A percentile compares a stretch with the other conserved stretches of the same genome.
These are phyloP conservation scores for Hevea brasiliensis DNA, from an alignment of 345 rosid species.

Conservation along the genomic window DNA sequence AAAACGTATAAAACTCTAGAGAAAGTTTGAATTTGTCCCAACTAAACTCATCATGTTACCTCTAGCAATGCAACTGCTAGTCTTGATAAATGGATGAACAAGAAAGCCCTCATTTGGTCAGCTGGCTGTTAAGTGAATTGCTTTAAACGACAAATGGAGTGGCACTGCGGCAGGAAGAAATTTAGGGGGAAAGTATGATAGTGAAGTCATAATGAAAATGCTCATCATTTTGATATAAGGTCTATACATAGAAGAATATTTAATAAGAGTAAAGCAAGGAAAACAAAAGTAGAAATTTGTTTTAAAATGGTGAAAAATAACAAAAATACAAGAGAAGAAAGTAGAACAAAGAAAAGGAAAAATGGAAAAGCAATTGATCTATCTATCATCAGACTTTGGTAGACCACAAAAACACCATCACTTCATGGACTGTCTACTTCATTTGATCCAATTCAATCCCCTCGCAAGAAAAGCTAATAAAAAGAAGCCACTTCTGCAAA, in stretches of 20 bases:
- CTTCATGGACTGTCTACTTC: slow-evolving; percentile 23
- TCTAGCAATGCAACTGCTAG: too few species aligned
- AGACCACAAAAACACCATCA: slow-evolving; percentile 19
- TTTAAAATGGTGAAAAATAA: background rate
- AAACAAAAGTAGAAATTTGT: background rate
- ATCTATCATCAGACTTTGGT: slow-evolving; percentile 22
- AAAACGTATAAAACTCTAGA: too few species aligned
- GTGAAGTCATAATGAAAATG: background rate
- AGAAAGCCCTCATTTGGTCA: too few species aligned
- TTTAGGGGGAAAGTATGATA: too few species aligned
- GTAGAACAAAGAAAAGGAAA: background rate
- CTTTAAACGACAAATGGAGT: too few species aligned
- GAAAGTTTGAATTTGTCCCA: too few species aligned
- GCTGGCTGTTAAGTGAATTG: too few species aligned
- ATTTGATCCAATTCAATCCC: slow-evolving; percentile 35
- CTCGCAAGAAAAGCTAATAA: slow-evolving; percentile 22
- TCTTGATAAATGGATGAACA: too few species aligned
- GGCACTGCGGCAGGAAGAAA: too few species aligned
- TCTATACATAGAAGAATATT: slow-evolving; percentile 18
- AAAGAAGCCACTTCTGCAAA: slow-evolving; percentile 24
- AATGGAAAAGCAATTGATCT: slow-evolving; percentile 20
- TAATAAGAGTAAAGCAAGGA: slow-evolving; percentile 5
- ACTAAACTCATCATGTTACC: too few species aligned
- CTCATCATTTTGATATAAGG: background rate
- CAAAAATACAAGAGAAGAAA: background rate